A percentile compares a stretch with the other conserved stretches of the same genome.
Conservation (phyloP, 2,329 filamentous ascomycete genomes). For the Trichoderma pleuroti region DNA sequence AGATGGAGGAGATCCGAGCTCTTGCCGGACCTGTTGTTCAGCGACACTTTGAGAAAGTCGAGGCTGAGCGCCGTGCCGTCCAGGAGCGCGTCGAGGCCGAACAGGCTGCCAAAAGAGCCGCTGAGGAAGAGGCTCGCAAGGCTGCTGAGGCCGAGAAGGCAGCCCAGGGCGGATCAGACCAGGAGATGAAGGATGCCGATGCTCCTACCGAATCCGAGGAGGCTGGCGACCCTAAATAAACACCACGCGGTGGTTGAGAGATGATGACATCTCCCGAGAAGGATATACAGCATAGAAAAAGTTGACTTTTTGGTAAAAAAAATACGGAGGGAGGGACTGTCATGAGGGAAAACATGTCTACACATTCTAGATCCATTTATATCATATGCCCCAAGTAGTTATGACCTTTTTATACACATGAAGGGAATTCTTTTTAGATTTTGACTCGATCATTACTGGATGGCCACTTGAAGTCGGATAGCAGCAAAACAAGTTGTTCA, state of each 20-base stretch:
- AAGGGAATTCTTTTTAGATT: background rate
- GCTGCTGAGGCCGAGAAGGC: constrained; percentile 50
- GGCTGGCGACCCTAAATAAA: constrained; percentile 36
- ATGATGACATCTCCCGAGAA: background rate
- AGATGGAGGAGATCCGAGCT: constrained; percentile 92
- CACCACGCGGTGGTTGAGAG: background rate
- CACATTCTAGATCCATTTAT: constrained; percentile 8
- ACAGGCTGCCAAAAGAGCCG: constrained; percentile 68
- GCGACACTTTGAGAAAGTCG: constrained; percentile 91
- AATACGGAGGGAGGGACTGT: constrained; percentile 1
- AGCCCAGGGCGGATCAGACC: constrained; percentile 48
- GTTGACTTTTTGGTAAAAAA: background rate
- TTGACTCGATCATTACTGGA: background rate
- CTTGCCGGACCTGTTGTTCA: constrained; percentile 88
- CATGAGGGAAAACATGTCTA: constrained; percentile 10
- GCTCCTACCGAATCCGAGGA: constrained; percentile 49
- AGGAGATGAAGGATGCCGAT: constrained; percentile 63
- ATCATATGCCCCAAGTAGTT: constrained; percentile 10
- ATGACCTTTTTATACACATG: background rate
- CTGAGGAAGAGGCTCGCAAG: constrained; percentile 54
- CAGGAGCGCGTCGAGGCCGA: constrained; percentile 76
- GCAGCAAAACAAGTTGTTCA: background rate
- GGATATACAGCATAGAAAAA: constrained; percentile 13
- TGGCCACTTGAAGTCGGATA: background rate
- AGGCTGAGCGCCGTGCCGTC: constrained; percentile 75